Evolutionary conservation across 108 stramenopile species (phyloP), one percentile per base, ranked within the genome.

Genomic region (Epipyxis sp.): DNA sequence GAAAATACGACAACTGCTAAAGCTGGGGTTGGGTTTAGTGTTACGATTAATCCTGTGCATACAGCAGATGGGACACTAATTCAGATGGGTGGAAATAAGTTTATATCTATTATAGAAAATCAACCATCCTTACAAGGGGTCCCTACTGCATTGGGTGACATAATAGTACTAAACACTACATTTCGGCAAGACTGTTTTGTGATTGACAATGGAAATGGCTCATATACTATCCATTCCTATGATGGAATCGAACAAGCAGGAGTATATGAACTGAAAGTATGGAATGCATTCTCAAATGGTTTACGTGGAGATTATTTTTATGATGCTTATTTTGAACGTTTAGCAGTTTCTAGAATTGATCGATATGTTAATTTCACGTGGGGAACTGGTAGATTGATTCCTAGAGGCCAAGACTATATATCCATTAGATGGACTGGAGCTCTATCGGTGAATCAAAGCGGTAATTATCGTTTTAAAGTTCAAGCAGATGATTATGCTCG

Each of bases 381-480:
- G 71, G 71, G 71, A 54, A 42, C 6, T 37, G 71, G 71, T 27
- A 37, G 32, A 39, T 74, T 91, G 41, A 90, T 88, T 3, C 59
- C 78, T n/a, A 83, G 85, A 0, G 90, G 87, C 16, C 78, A 62
- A 46, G 90, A 91, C 77, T 91, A 88, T 79, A 85, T 91, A 37
- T 88, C 90, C 40, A 80, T 87, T 35, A 84, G 91, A 37, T 93
- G 92, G 92, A 78, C 80, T 0, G 92, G 92, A 32, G 89, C 76
- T 42, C 59, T 91, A 0, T 83, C 84, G 76, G 84, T 89, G 40
- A 69, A 84, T 29, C 88, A 89, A 61, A 6, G 40, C 27, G 92
- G 90, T 83, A 35, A 43, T 20, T 90, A 88, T 65, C 82, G 86
- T 1, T 91, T 92, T 74, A 42, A 45, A 32, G 86, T 86, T 3